These are phyloP conservation scores for Rhizomucor pusillus DNA, from an alignment of 371 early-diverging fungal genomes.

Conservation along the genomic window DNA sequence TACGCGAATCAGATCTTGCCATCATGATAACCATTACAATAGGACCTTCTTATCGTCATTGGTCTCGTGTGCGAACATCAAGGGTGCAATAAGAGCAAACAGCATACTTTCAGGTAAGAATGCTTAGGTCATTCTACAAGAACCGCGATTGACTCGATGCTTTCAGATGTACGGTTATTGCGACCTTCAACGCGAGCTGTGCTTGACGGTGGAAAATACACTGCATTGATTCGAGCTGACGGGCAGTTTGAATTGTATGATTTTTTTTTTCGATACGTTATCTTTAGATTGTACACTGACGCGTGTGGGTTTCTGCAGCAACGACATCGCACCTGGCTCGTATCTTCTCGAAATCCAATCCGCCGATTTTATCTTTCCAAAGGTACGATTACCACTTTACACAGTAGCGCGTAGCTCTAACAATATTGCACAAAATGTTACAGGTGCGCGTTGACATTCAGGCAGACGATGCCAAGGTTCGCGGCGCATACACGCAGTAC, in stretches of 20 bases:
- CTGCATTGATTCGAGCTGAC: constrained; percentile 14
- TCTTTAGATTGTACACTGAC: too few relatives aligned
- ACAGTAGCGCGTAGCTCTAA: neutral
- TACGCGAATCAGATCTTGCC: too few relatives aligned
- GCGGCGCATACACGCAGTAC: constrained; percentile 32
- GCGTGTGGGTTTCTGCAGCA: neutral
- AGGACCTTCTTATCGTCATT: neutral
- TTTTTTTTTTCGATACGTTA: neutral
- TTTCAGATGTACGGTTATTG: constrained; percentile 10
- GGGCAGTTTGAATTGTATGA: constrained; percentile 30
- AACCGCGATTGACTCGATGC: neutral
- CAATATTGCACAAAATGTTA: neutral
- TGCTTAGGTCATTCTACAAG: neutral
- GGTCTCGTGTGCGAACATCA: neutral
- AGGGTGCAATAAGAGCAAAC: constrained; percentile 12
- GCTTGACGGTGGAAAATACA: constrained; percentile 22
- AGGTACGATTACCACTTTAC: constrained; percentile 15
- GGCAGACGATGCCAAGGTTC: constrained; percentile 20
- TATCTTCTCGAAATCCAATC: constrained; percentile 47
- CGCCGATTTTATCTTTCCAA: constrained; percentile 42
- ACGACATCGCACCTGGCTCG: constrained; percentile 33
- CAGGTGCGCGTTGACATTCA: constrained; percentile 46
- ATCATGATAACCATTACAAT: too few relatives aligned
- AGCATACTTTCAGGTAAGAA: constrained; percentile 16
- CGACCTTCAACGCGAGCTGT: constrained; percentile 19